Evolutionary conservation across 768 basidiomycete species (phyloP), one percentile per base, ranked within the genome.

Genomic region (Lepiota venenata): DNA sequence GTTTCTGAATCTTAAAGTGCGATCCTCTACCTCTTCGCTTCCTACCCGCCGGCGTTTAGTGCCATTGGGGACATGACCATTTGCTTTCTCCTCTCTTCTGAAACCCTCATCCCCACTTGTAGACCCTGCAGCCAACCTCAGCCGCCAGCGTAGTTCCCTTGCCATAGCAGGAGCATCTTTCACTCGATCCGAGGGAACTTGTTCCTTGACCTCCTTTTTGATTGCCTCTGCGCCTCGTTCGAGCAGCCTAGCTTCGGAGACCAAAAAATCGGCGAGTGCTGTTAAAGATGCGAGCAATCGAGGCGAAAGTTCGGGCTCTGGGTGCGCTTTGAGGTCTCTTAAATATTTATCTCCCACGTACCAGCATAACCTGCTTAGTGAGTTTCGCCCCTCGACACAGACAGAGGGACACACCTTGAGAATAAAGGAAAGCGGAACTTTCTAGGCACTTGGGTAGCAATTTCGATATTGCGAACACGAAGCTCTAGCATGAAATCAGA

Each of bases 381-480:
- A 22, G 20, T 35, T 45, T 32, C 12, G 18, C 8, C 21, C n/a
- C 6, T 36, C 18, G 12, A 12, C 20, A 39, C 10, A 45, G 47
- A 18, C 11, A 35, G 22, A 8, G 55, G 18, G 4, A 52, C 65
- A 65, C 63, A 90, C 90, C 79, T 86, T 52, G 85, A 74, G 61
- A 94, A 91, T 66, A 86, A 75, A 1, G 93, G 93, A 63, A 91
- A 95, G 41, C 90, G 79, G 67, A 93, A 94, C 67, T 91, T 91
- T 68, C 90, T 93, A 0, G 96, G 94, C 0, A 98, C 96, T 52
- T 89, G 87, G 1, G 95, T 98, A 2, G 82, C 78, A 58, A 92
- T 90, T 69, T 99, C 96, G 61, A 99, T 97, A 47, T 93, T 85
- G 45, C 93, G 78, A 20, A 99, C 82, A 56, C 84, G 83, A 16